phyloP scores from a whole-genome alignment of 1,139 yeast genomes.

The Pichia sp. region DNA sequence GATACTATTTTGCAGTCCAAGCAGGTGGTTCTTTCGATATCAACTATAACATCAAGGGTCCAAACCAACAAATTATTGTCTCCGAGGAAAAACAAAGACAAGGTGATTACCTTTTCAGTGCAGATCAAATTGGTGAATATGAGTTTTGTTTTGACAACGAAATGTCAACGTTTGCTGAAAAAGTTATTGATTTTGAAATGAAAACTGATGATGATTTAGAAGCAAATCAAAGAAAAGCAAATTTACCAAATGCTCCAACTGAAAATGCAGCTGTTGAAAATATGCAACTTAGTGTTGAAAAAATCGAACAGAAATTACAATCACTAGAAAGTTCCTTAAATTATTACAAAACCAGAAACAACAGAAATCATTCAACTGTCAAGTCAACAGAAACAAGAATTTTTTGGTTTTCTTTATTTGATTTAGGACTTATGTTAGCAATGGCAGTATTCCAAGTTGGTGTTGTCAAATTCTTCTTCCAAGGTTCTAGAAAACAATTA shows the following conservation, averaged over 20 bases:
- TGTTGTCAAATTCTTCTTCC: conserved; percentile 81
- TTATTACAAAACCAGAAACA: conserved; percentile 87
- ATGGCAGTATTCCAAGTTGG: conserved; percentile 82
- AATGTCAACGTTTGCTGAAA: conserved; percentile 81
- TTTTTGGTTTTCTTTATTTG: conserved; percentile 76
- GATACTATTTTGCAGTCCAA: conserved; percentile 88
- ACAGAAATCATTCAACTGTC: conserved; percentile 88
- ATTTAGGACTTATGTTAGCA: conserved; percentile 72
- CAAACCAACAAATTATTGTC: conserved; percentile 53
- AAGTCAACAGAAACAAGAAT: conserved; percentile 82
- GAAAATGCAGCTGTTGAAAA: conserved; percentile 54
- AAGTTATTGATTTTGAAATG: conserved; percentile 85
- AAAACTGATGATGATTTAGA: conserved; percentile 46
- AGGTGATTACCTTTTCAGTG: conserved; percentile 76
- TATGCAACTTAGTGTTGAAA: conserved; percentile 50
- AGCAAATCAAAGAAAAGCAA: conserved; percentile 42
- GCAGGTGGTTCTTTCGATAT: conserved; percentile 84
- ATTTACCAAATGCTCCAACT: conserved; percentile 57
- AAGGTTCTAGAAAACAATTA: conserved; percentile 72
- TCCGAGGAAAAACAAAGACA: conserved; percentile 66
- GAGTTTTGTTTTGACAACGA: conserved; percentile 87
- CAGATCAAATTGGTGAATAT: conserved; percentile 73
- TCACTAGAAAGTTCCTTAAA: conserved; percentile 60
- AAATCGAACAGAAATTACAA: conserved; percentile 63
- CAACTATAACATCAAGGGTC: conserved; percentile 68